These are phyloP conservation scores for Termitomyces sp. DNA, from an alignment of 768 basidiomycete genomes.

Conservation along the genomic window DNA sequence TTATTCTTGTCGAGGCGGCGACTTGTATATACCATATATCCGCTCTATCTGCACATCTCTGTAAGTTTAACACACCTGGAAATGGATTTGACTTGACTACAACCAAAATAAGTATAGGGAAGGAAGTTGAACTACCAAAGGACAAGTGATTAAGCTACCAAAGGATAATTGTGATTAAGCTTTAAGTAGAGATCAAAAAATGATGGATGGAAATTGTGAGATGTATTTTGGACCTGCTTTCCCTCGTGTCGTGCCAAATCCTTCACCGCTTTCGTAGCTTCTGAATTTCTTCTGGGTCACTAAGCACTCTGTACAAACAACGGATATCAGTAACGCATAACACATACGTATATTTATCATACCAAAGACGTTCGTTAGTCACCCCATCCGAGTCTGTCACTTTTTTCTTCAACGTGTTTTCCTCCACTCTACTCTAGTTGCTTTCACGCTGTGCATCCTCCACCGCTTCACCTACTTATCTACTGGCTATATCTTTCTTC, in stretches of 20 bases:
- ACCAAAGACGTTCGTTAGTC: conserved; percentile 57
- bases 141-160: not conserved
- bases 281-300: conserved; percentile 61
- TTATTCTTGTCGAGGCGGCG: not conserved
- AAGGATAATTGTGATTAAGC: too few relatives aligned
- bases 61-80: not conserved
- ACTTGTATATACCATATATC: conserved; percentile 1
- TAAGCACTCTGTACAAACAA: conserved; percentile 53
- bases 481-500: too few relatives aligned
- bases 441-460: conserved; percentile 88
- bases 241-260: conserved; percentile 44
- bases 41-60: not conserved
- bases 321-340: not conserved
- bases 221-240: not conserved
- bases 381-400: conserved; percentile 85
- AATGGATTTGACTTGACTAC: conserved; percentile 4
- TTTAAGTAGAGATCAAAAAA: not conserved
- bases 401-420: conserved; percentile 59
- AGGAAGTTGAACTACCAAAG: not conserved
- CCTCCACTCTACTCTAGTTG: conserved; percentile 71
- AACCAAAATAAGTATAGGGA: not conserved
- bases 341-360: not conserved
- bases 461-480: too few relatives aligned
- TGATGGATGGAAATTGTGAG: not conserved
- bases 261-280: conserved; percentile 63